Percentiles rank a stretch among this genome's conserved stretches.
Evolutionary conservation across 805 yeast genomes (phyloP).

Genomic region (Monosporozyma siamensis): DNA sequence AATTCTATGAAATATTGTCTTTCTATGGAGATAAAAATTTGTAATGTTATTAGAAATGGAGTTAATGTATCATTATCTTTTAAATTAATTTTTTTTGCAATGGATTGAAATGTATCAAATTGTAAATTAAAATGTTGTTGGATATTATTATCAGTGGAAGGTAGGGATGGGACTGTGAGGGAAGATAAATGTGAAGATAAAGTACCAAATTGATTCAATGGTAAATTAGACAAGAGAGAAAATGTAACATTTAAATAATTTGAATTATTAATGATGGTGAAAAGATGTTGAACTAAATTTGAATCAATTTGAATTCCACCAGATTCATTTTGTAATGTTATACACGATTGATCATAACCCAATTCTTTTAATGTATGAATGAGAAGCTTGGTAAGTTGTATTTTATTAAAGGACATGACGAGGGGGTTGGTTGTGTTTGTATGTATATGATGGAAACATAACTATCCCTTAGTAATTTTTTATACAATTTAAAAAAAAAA

Average conservation of each 20-base stretch:
- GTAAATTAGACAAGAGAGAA: conserved; percentile 23
- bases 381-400: conserved; percentile 39
- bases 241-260: conserved; percentile 30
- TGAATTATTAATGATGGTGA: conserved; percentile 34
- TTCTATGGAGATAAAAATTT: conserved; percentile 20
- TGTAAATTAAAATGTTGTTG: conserved; percentile 4
- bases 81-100: too few species aligned
- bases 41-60: conserved; percentile 12
- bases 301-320: conserved; percentile 35
- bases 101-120: too few species aligned
- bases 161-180: too few species aligned
- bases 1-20: conserved; percentile 25
- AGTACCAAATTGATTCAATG: conserved; percentile 22
- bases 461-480: too few species aligned
- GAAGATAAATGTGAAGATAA: too few species aligned
- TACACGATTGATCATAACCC: conserved; percentile 37
- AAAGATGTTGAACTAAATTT: conserved; percentile 34
- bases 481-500: too few species aligned
- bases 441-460: neutral
- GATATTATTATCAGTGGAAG: too few species aligned
- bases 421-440: neutral
- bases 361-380: conserved; percentile 43
- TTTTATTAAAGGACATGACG: conserved; percentile 16
- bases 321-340: conserved; percentile 34
- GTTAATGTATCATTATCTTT: too few species aligned